Evolutionary conservation across 257 asterid genomes (phyloP), one percentile per base, ranked within the genome.

Genomic region (Vinca minor): DNA sequence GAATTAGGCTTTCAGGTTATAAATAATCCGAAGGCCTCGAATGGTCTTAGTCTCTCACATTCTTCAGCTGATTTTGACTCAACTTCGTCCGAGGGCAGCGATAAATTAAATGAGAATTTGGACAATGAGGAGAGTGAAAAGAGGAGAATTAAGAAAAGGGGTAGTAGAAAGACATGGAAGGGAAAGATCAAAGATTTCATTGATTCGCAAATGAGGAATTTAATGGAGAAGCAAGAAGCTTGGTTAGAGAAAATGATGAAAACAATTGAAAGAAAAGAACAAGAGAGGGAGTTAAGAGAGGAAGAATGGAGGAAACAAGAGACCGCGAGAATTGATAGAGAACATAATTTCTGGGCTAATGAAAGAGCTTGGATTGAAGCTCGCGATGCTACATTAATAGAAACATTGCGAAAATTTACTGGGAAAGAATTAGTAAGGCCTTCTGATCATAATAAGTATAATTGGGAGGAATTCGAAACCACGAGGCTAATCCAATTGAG

Each of bases 301-400:
- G 95, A 83, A 28, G 96, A 80, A 49, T 93, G 99, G 99, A 72
- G 90, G 72, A 85, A 83, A 48, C 87, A 87, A 71, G 94, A 89
- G 15, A 77, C 80, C 0, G 88, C 62, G 0, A 71, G 96, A 74
- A 72, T 87, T 2, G 99, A 93, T 8, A 77, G 82, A 18, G 94
- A 87, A 68, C 94, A 87, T 28, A 80, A 74, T 48, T 83, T 84
- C 48, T 93, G 99, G 99, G 96, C 95, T 6, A 72, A 63, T 13
- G 97, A 89, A 68, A 79, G 95, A 25, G 87, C 83, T 0, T 87
- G 95, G 99, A 89, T 93, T 42, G 95, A 84, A 77, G 86, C 89
- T 0, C 82, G 95, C 0, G 96, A 89, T 23, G 72, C 84, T 0
- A 76, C 95, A 0, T 50, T 87, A n/a, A 80, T 89, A 87, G 87